Conservation (phyloP, 2,329 filamentous ascomycete genomes). For the Lecanicillium sp. region DNA sequence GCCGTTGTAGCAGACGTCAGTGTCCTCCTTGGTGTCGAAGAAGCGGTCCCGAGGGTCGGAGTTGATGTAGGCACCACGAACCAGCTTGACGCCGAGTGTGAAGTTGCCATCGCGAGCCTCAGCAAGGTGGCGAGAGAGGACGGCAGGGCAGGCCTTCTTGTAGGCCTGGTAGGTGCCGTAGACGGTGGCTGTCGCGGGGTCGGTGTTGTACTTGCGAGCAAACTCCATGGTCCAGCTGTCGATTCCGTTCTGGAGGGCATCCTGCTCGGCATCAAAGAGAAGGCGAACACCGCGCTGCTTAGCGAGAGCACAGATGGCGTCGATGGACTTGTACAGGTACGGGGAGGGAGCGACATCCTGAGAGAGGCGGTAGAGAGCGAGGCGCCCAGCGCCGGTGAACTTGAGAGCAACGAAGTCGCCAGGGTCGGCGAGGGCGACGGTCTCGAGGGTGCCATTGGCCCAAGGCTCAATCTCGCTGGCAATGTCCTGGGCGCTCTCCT, state of each 20-base stretch:
- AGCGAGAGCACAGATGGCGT: conserved; percentile 67
- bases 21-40: conserved; percentile 63
- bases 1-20: conserved; percentile 64
- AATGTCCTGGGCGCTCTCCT: conserved; percentile 40
- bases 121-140: conserved; percentile 52
- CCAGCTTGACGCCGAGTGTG: conserved; percentile 65
- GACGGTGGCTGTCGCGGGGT: conserved; percentile 57
- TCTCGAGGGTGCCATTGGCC: conserved; percentile 67
- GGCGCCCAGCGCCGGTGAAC: conserved; percentile 75
- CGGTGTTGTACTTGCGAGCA: conserved; percentile 22
- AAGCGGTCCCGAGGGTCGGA: conserved; percentile 63
- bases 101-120: conserved; percentile 52
- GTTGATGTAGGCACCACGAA: conserved; percentile 68
- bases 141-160: conserved; percentile 52
- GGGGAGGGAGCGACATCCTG: conserved; percentile 55
- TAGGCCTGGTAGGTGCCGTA: conserved; percentile 79
- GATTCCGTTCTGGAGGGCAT: conserved; percentile 2
- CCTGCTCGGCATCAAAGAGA: conserved; percentile 5
- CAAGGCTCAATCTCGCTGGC: conserved; percentile 60
- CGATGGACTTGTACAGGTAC: conserved; percentile 61
- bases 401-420: conserved; percentile 62
- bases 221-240: conserved; percentile 4
- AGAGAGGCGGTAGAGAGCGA: conserved; percentile 61
- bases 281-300: conserved; percentile 55
- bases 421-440: conserved; percentile 56